Percentiles rank a stretch among this genome's conserved stretches.
These are phyloP conservation scores for Malassezia vespertilionis DNA, from an alignment of 1,284 basidiomycete genomes.

Conservation along the genomic window DNA sequence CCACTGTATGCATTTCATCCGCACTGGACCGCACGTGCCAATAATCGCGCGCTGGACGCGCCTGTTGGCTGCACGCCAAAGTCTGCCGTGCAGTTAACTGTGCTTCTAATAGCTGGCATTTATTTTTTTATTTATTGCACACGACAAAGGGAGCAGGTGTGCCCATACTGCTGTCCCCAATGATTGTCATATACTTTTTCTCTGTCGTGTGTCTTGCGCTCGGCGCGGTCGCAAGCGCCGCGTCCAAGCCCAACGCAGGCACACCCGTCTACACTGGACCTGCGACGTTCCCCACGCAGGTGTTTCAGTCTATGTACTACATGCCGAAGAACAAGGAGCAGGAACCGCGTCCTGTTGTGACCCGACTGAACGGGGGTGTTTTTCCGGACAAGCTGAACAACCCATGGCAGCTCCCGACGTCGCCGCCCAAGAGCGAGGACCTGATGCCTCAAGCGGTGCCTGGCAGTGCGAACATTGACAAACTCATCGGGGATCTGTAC, in stretches of 20 bases:
- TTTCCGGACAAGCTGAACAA: constrained; percentile 55
- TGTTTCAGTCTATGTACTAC: constrained; percentile 34
- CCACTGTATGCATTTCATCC: neutral
- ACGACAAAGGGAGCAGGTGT: too few species aligned
- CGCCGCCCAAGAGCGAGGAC: constrained; percentile 6
- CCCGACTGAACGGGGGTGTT: constrained; percentile 25
- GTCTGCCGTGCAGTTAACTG: too few species aligned
- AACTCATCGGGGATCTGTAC: constrained; percentile 4
- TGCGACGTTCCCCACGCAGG: constrained; percentile 40
- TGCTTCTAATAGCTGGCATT: too few species aligned
- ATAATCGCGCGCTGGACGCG: too few species aligned
- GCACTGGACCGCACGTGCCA: too few species aligned
- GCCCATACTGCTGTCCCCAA: too few species aligned
- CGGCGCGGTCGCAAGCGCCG: too few species aligned
- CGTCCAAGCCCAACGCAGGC: constrained; percentile 13
- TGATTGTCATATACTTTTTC: too few species aligned
- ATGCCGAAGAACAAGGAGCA: constrained; percentile 23
- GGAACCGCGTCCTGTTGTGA: constrained; percentile 32
- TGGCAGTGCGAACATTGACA: constrained; percentile 2
- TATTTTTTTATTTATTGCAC: too few species aligned
- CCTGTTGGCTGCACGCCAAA: too few species aligned
- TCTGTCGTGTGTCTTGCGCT: too few species aligned
- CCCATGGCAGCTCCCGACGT: constrained; percentile 55
- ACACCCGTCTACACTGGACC: constrained; percentile 34
- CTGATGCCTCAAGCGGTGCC: constrained; percentile 7